Conservation (phyloP, 202 grass and related monocot genomes). For the Setaria italica region DNA sequence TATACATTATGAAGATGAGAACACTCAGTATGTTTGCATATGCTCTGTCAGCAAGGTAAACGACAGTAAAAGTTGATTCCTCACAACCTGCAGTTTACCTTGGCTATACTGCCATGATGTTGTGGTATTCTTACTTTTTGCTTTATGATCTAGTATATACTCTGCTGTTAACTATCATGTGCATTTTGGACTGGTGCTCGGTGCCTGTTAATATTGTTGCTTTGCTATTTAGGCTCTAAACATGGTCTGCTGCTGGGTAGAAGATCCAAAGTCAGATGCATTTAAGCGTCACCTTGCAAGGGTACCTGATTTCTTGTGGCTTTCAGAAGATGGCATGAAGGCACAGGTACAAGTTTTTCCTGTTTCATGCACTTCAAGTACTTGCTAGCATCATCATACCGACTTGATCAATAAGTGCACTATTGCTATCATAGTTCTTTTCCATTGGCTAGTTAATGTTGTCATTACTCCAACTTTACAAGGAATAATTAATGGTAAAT, state of each 20-base stretch:
- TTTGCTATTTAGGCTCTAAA: conserved; percentile 40
- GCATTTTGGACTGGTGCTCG: not conserved
- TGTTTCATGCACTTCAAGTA: not conserved
- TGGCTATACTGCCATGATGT: not conserved
- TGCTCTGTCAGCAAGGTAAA: conserved; percentile 39
- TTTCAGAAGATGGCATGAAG: conserved; percentile 77
- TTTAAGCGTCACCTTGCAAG: conserved; percentile 60
- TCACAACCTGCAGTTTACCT: not conserved
- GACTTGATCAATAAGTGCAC: not conserved
- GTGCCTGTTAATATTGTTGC: not conserved
- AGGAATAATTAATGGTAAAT: not conserved
- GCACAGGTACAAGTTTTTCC: conserved; percentile 42
- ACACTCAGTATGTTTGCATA: conserved; percentile 49
- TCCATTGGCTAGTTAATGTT: not conserved
- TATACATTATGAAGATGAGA: conserved; percentile 61
- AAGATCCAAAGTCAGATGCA: conserved; percentile 54
- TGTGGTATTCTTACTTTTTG: not conserved
- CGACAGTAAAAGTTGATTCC: not conserved
- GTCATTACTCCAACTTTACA: not conserved
- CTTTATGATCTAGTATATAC: not conserved
- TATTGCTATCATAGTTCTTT: not conserved
- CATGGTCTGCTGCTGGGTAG: conserved; percentile 49
- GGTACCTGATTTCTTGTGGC: conserved; percentile 61
- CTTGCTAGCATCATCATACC: no score
- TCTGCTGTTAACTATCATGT: not conserved